phyloP scores from a whole-genome alignment of 495 filamentous ascomycete genomes.

The Talaromyces liani region DNA sequence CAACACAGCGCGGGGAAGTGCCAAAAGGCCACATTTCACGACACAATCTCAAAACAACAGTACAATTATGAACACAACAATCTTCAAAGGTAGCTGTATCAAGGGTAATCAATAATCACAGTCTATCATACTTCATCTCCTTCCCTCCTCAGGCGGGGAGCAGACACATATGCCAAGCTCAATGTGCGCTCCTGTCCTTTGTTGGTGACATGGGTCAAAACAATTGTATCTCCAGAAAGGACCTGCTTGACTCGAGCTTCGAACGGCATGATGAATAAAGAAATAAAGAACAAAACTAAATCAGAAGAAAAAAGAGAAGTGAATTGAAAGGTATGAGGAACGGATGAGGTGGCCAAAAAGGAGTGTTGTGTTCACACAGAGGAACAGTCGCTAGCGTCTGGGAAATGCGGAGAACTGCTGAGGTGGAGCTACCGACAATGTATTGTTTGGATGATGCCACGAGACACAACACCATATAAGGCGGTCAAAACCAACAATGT shows the following conservation, averaged over 20 bases:
- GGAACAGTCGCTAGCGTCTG: not conserved
- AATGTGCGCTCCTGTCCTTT: slow-evolving; percentile 70
- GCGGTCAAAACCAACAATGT: not conserved
- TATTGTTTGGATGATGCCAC: not conserved
- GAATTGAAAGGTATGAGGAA: slow-evolving; percentile 12
- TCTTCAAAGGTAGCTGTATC: not conserved
- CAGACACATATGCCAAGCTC: slow-evolving; percentile 84
- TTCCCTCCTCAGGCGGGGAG: slow-evolving; percentile 77
- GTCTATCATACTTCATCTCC: slow-evolving; percentile 64
- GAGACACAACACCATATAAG: not conserved
- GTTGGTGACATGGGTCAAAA: slow-evolving; percentile 70
- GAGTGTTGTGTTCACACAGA: not conserved
- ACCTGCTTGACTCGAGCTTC: slow-evolving; percentile 89
- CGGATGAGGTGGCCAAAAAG: slow-evolving; percentile 11
- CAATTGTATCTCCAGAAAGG: slow-evolving; percentile 83
- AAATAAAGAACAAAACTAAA: slow-evolving; percentile 16
- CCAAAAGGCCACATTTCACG: not conserved
- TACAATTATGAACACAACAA: not conserved
- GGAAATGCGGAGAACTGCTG: slow-evolving; percentile 5
- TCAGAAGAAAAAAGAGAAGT: slow-evolving; percentile 11
- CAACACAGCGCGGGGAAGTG: slow-evolving; percentile 1
- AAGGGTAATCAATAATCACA: slow-evolving; percentile 5
- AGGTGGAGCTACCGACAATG: not conserved
- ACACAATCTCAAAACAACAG: not conserved
- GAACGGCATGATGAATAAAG: slow-evolving; percentile 29